Conservation (phyloP, 345 rosid species). For the Clausena lansium region DNA sequence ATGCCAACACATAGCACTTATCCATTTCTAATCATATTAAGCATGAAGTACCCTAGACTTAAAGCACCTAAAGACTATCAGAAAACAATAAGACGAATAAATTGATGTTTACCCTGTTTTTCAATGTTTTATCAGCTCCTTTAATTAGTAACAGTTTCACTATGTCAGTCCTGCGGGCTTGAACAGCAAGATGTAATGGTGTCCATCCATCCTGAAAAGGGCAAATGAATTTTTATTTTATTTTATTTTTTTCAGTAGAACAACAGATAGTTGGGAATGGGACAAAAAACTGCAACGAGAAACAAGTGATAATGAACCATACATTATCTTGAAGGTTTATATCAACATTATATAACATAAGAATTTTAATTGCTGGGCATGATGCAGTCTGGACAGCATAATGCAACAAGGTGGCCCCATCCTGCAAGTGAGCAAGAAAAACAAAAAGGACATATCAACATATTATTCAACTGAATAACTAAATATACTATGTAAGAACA, state of each 20-base stretch:
- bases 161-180: constrained; percentile 70
- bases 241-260: not conserved
- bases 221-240: constrained; percentile 10
- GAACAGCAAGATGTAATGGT: constrained; percentile 92
- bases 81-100: not conserved
- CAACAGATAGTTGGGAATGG: not conserved
- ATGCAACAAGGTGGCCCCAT: constrained; percentile 89
- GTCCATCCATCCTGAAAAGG: constrained; percentile 88
- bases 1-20: not conserved
- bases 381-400: constrained; percentile 90
- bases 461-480: not conserved
- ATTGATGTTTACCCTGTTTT: constrained; percentile 41
- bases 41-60: not conserved
- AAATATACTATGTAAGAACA: not conserved
- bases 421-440: constrained; percentile 40
- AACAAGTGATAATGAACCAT: constrained; percentile 20
- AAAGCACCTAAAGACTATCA: not conserved
- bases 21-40: not conserved
- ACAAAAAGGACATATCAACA: constrained; percentile 11
- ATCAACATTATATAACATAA: constrained; percentile 74
- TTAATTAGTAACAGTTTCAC: constrained; percentile 76
- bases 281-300: not conserved
- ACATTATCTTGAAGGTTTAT: constrained; percentile 84
- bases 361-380: constrained; percentile 68
- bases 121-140: constrained; percentile 68